phyloP scores from a whole-genome alignment of 2,329 filamentous ascomycete genomes.

The Xylariaceae sp. region DNA sequence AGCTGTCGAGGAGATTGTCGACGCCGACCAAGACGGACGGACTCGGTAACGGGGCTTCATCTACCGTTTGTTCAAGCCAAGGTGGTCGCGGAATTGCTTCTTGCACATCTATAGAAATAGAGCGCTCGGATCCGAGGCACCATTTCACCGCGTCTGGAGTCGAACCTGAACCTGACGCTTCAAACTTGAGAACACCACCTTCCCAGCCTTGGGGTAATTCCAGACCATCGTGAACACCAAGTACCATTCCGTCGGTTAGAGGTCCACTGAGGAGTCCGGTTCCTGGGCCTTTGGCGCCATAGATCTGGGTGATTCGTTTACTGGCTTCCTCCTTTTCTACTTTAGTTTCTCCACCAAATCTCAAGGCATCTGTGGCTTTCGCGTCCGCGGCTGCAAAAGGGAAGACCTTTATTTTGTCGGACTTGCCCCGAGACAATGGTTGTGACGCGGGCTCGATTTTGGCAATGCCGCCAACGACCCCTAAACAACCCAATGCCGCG shows the following conservation, averaged over 20 bases:
- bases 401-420: slow-evolving; percentile 67
- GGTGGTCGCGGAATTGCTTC: slow-evolving; percentile 62
- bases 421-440: slow-evolving; percentile 60
- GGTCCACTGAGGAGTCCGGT: slow-evolving; percentile 73
- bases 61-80: slow-evolving; percentile 43
- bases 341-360: slow-evolving; percentile 83
- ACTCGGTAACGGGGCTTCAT: slow-evolving; percentile 49
- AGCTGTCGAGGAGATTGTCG: slow-evolving; percentile 65
- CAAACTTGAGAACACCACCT: slow-evolving; percentile 66
- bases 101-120: slow-evolving; percentile 70
- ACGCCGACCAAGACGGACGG: slow-evolving; percentile 73
- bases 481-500: slow-evolving; percentile 62
- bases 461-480: slow-evolving; percentile 78
- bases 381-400: slow-evolving; percentile 62
- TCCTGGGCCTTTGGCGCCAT: slow-evolving; percentile 48
- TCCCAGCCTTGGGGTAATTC: slow-evolving; percentile 62
- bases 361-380: slow-evolving; percentile 61
- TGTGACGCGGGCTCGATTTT: slow-evolving; percentile 78
- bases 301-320: slow-evolving; percentile 66
- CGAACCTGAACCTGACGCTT: slow-evolving; percentile 44
- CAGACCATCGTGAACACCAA: slow-evolving; percentile 55
- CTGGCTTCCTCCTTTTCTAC: slow-evolving; percentile 73
- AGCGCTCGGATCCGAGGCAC: slow-evolving; percentile 73
- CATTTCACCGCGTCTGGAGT: slow-evolving; percentile 57
- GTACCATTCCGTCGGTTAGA: slow-evolving; percentile 79